phyloP scores from a whole-genome alignment of 2,329 filamentous ascomycete genomes.

The Xylaria sp. region DNA sequence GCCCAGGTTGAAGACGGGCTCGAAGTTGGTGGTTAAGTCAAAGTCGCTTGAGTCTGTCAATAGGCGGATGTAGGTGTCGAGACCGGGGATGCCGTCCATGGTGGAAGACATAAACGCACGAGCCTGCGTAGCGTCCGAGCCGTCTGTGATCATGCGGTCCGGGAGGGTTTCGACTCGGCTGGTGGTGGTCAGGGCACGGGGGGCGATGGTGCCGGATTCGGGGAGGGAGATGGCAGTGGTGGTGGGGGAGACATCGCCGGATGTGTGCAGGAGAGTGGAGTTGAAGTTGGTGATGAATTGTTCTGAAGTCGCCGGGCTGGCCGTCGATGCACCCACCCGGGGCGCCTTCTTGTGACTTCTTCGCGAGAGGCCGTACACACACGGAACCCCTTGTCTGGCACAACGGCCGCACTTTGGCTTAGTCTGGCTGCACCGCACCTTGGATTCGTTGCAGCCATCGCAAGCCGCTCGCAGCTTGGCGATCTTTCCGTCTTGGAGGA shows the following conservation, averaged over 20 bases:
- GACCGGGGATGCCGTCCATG: neutral
- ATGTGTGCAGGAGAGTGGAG: neutral
- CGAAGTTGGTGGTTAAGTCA: neutral
- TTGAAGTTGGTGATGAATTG: neutral
- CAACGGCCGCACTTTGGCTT: constrained; percentile 7
- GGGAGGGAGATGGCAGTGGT: neutral
- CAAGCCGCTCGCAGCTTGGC: constrained; percentile 8
- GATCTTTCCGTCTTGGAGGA: neutral
- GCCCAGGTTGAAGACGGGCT: neutral
- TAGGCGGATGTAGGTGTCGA: neutral
- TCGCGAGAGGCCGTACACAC: constrained; percentile 8
- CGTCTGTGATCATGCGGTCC: neutral
- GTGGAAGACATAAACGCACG: neutral
- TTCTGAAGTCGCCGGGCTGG: neutral
- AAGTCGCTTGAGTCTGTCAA: neutral
- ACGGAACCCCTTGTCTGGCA: neutral
- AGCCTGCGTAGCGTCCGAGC: neutral
- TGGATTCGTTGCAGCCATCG: constrained; percentile 8
- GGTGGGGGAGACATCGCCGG: neutral
- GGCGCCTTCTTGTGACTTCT: constrained; percentile 5
- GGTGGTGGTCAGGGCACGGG: neutral
- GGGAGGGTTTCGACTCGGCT: neutral
- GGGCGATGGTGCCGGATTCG: neutral
- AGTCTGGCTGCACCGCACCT: constrained; percentile 11
- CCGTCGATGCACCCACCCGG: neutral